Evolutionary conservation across 2,329 filamentous ascomycete genomes (phyloP), one percentile per base, ranked within the genome.

Genomic region (Pseudogymnoascus sp.): DNA sequence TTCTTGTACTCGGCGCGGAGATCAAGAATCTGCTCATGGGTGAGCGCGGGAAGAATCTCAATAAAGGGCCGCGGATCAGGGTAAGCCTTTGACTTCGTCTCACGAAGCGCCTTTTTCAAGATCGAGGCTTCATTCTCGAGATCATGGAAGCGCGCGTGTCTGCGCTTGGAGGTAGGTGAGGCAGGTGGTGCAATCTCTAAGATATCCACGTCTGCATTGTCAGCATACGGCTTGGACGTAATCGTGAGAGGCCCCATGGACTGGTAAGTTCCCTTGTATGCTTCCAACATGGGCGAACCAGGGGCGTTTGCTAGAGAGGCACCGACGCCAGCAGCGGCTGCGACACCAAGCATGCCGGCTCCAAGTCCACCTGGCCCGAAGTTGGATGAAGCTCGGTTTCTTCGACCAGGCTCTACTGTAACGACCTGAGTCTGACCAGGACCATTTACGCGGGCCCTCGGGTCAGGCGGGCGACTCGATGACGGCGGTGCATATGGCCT

Each of bases 221-320:
- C 79, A 37, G 82, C 78, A 37, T 69, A 65, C 31, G 79, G 75
- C 58, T 79, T 71, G 0, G 78, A 76, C 2, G 85, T 74, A 3
- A 86, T 71, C 69, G 87, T 23, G 74, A 93, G 78, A 0, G 93
- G 93, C 0, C 93, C 96, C 69, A 96, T 90, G 63, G 90, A 91
- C 75, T 97, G 93, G 70, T 96, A 97, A 0, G 93, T 96, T 40
- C 93, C 93, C 65, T 88, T 89, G 75, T 97, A 97, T 0, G 95
- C 88, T 76, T 97, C 93, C 1, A 96, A 84, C 59, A 97, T 80
- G 0, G 93, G 95, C 65, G 91, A 96, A 0, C 85, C 85, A 0
- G 92, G 91, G 1, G 91, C 82, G 21, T 78, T 77, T 1, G 82
- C 77, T 1, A 86, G 73, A 11, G 83, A 80, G 16, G 68, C 58